phyloP scores from a whole-genome alignment of 73 alveolate species.

The Durusdinium trenchii region DNA sequence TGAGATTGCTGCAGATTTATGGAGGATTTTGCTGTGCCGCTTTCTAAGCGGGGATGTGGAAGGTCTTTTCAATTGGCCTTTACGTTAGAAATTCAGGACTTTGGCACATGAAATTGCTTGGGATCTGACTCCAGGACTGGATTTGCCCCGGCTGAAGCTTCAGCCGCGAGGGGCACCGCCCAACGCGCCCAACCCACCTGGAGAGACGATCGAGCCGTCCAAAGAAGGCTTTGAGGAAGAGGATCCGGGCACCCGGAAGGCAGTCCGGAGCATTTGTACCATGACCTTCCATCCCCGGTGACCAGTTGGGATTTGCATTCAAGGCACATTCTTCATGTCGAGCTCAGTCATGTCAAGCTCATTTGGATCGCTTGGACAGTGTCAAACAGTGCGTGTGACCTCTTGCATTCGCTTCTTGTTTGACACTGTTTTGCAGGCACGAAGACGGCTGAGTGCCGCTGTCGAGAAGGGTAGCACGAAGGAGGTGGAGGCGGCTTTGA shows the following conservation, averaged over 20 bases:
- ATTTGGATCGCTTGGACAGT: not conserved
- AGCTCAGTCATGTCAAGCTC: not conserved
- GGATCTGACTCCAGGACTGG: constrained; percentile 9
- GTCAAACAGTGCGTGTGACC: not conserved
- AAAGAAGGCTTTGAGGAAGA: not conserved
- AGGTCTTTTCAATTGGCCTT: no score
- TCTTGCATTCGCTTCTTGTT: not conserved
- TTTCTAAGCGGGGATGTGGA: no score
- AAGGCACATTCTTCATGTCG: not conserved
- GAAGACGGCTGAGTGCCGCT: constrained; percentile 67
- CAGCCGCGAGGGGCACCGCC: no score
- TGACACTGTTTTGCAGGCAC: constrained; percentile 10
- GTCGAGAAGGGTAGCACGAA: constrained; percentile 93
- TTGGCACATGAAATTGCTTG: not conserved
- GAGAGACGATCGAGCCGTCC: not conserved
- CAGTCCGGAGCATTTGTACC: not conserved
- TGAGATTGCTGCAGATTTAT: no score
- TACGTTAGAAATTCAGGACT: not conserved
- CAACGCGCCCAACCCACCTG: no score
- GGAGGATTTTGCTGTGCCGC: no score
- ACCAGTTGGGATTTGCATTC: not conserved
- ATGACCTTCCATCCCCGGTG: not conserved
- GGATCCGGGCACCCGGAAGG: constrained; percentile 77
- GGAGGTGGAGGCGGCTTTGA: constrained; percentile 83
- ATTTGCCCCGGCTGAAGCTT: constrained; percentile 58